Evolutionary conservation across 208 protist species (phyloP), one percentile per base, ranked within the genome.

Genomic region (Leishmania aethiopica): DNA sequence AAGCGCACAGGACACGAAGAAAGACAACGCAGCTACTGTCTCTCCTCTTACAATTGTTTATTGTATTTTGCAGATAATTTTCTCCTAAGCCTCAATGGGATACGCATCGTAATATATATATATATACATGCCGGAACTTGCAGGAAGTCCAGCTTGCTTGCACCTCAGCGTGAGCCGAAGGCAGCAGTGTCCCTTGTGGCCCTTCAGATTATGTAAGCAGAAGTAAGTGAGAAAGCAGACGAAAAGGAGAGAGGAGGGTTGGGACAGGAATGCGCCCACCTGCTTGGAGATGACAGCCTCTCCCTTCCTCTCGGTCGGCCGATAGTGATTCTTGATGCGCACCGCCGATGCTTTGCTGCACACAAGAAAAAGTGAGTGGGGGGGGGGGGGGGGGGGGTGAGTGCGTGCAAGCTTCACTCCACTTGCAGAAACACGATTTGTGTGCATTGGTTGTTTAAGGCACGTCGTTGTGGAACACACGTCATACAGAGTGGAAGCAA

Each of bases 401-500:
- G 69, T 72, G 25, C 40, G 67, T 17, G 6, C 10, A 13, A 53
- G 45, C 55, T 74, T 74, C 51, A 35, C 45, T 53, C 25, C 28
- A 74, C 28, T 5, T 74, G 25, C 45, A 37, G 40, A 53, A 55
- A 22, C 17, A 45, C 3, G 10, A 51, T 32, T 74, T 55, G 45
- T 37, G 45, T 32, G 69, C 69, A 55, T 53, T 69, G 32, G 32
- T 42, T 69, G 13, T 42, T 69, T 40, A 35, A 22, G 32, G 32
- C 32, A 13, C 32, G 28, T 42, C 10, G 22, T 28, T 0, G 45
- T 77, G 32, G 32, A 47, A 4, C 60, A 62, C 69, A 74, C 49
- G 28, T 74, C 45, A 74, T 49, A 74, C 69, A 74, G 69, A 53
- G 42, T 53, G 69, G 69, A 45, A 59, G 51, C 51, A 77, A 40